Evolutionary conservation across 2,329 filamentous ascomycete species (phyloP), one percentile per base, ranked within the genome.

Genomic region (Pyrenophora tritici-repentis): DNA sequence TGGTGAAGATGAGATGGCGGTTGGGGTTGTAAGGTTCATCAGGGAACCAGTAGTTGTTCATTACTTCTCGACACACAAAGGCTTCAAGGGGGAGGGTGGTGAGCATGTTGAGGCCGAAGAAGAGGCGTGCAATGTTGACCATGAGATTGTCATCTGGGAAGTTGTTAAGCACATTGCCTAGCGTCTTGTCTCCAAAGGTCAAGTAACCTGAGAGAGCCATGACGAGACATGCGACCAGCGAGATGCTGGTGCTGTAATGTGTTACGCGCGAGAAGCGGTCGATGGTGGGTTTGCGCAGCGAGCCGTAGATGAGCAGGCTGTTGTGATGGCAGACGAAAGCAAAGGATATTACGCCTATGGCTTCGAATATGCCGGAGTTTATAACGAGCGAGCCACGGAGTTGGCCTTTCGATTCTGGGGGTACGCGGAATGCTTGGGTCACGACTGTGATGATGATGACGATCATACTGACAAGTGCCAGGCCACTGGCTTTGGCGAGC

Each of bases 41-140:
- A 1, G 84, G 82, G 60, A 86, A 88, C 73, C 83, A 88, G 70
- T 96, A 97, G 58, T 90, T 91, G 62, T 90, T 84, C 90, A 97
- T 96, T 58, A 97, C 92, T 75, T 97, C 94, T 67, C 94, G 86
- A 75, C 94, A 99, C 47, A 99, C 94, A 73, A 99, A 99, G 13
- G 91, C 92, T 79, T 99, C 94, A 53, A 99, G 86, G 0, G 94
- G 94, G 31, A 99, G 80, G 1, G 94, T 97, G 12, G 94, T 97
- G 66, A 99, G 85, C 94, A 99, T 99, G 80, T 99, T 99, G 61
- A 99, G 83, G 2, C 94, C 94, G 70, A 99, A 97, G 76, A 91
- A 97, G 42, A 99, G 82, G 45, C 94, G 88, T 17, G 94, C 94
- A 51, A 99, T 82, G 75, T 97, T 97, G 70, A 97, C 91, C 85